Base-by-base conservation (phyloP, 2,329 filamentous ascomycete genomes). In the Tothia fuscella region DNA sequence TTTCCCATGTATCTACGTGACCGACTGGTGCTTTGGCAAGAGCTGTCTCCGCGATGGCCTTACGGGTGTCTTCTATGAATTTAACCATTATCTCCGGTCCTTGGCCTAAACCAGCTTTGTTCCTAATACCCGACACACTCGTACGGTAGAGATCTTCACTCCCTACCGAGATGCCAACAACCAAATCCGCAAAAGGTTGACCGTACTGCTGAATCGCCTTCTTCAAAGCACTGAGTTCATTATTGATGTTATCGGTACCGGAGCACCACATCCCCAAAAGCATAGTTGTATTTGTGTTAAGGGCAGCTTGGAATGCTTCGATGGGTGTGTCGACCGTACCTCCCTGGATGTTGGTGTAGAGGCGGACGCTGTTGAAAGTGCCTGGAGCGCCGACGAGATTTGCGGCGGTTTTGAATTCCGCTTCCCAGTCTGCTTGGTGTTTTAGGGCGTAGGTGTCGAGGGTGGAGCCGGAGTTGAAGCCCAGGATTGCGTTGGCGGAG, bases 111-210 rank as follows among this genome's bases (percentile, higher is more conserved):
- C 38, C 38, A 4, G 38, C 28, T n/a, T 41, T 41, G 38, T 41
- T 41, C 19, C 24, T 34, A 12, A 41, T 24, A 21, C 38, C 38
- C 7, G 38, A 33, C 13, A 34, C 38, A 6, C 28, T 33, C 12
- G 25, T 41, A 7, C 84, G 80, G 71, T 91, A 91, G 32, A 91
- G 45, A 36, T 62, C 59, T 48, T 62, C 59, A 46, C 53, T 58
- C 39, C 59, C 59, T 31, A 62, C 54, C 4, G 56, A 58, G 22
- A 61, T 53, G 13, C 53, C 59, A 30, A 60, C 49, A 14, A 61
- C 53, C 39, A 60, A 52, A 42, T 58, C 50, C 20, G 51, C 50
- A 43, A 42, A 42, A 6, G 32, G 24, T 12, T 19, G 21, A 5
- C 59, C 59, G 43, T 61, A 51, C 40, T 56, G 45, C 30, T 54